A percentile compares a stretch with the other conserved stretches of the same genome.
phyloP scores from a whole-genome alignment of 345 rosid genomes.

The Gossypium anomalum region DNA sequence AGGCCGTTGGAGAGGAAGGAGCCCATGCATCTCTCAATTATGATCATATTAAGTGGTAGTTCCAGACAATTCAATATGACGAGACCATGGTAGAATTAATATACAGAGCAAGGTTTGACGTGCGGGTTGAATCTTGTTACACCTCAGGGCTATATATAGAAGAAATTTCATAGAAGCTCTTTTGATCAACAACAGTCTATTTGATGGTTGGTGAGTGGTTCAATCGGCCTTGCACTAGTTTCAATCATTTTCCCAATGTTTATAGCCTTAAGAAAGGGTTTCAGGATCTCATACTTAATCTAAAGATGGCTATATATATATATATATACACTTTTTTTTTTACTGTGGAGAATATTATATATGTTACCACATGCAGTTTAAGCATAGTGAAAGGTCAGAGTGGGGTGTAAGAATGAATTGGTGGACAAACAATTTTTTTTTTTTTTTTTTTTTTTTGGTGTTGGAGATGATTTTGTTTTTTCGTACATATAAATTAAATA shows the following conservation, averaged over 20 bases:
- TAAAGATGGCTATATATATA: background rate
- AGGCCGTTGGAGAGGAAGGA: background rate
- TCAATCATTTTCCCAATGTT: background rate
- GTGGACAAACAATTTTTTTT: background rate
- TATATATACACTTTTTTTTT: background rate
- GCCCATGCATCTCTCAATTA: background rate
- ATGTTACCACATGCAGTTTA: background rate
- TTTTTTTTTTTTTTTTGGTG: background rate
- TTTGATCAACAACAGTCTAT: background rate
- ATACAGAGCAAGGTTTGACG: slow-evolving; percentile 1
- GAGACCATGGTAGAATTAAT: background rate
- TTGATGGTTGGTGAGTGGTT: background rate
- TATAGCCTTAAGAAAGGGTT: background rate
- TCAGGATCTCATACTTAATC: background rate
- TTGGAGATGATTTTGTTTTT: slow-evolving; percentile 1
- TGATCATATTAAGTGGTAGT: background rate
- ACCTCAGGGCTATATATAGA: background rate
- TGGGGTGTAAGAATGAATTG: slow-evolving; percentile 14
- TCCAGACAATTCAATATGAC: background rate
- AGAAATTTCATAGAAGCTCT: background rate
- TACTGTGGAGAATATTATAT: background rate
- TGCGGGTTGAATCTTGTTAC: background rate
- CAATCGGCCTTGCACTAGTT: background rate
- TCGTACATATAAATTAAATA: background rate
- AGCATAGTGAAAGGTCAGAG: background rate